phyloP scores from a whole-genome alignment of 2,329 filamentous ascomycete species.

The Aspergillus fumigatus region DNA sequence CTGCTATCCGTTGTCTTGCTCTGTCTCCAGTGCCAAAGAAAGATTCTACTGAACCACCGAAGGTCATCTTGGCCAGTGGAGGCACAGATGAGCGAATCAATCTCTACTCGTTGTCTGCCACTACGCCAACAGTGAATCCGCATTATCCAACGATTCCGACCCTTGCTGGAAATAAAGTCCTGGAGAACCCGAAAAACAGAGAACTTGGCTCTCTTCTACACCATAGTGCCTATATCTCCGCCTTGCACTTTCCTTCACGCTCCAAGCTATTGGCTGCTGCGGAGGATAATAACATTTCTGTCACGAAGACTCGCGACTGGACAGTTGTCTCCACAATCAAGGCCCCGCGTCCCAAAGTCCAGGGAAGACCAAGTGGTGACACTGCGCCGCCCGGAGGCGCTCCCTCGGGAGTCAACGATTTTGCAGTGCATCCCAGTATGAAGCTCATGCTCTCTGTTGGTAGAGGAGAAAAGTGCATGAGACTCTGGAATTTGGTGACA shows the following conservation, averaged over 20 bases:
- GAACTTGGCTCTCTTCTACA: slow-evolving; percentile 84
- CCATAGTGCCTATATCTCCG: slow-evolving; percentile 76
- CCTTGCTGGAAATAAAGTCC: slow-evolving; percentile 66
- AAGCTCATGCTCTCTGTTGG: slow-evolving; percentile 94
- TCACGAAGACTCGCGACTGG: slow-evolving; percentile 86
- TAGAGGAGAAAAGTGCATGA: slow-evolving; percentile 84
- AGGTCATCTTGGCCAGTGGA: slow-evolving; percentile 84
- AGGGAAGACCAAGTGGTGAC: slow-evolving; percentile 80
- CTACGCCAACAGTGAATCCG: slow-evolving; percentile 55
- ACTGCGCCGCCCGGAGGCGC: slow-evolving; percentile 76
- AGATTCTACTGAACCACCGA: slow-evolving; percentile 58
- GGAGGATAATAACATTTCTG: slow-evolving; percentile 87
- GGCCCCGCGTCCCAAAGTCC: slow-evolving; percentile 74
- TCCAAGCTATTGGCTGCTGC: slow-evolving; percentile 82
- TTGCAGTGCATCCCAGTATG: slow-evolving; percentile 92
- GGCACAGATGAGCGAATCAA: slow-evolving; percentile 94
- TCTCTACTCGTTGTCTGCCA: slow-evolving; percentile 79
- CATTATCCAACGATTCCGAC: slow-evolving; percentile 59
- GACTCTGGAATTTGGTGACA: slow-evolving; percentile 94
- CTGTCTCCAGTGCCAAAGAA: slow-evolving; percentile 68
- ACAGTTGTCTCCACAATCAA: slow-evolving; percentile 82
- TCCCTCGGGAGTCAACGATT: slow-evolving; percentile 87
- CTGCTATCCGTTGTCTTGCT: slow-evolving; percentile 83
- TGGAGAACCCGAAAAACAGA: slow-evolving; percentile 80
- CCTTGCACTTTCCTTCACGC: slow-evolving; percentile 75